Percentiles rank a stretch among this genome's conserved stretches.
phyloP scores from a whole-genome alignment of 805 yeast species.

The Myxozyma vanderwaltii region DNA sequence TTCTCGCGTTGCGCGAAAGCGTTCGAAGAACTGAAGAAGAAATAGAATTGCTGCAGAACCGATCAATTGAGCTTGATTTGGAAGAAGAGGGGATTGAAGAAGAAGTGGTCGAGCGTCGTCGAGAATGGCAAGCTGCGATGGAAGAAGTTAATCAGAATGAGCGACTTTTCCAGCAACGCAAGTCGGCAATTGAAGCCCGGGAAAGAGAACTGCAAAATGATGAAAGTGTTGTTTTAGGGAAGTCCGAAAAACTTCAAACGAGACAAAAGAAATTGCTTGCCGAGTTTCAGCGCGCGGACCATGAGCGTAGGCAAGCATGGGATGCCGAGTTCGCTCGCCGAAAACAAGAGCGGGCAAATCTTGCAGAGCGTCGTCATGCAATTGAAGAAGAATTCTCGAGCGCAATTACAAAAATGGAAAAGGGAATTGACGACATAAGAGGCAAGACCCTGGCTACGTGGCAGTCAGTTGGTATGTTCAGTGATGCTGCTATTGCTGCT shows the following conservation, averaged over 20 bases:
- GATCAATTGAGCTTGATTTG: constrained; percentile 17
- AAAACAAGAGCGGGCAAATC: constrained; percentile 34
- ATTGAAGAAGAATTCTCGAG: constrained; percentile 41
- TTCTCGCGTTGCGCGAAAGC: constrained; percentile 53
- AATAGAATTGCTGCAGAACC: constrained; percentile 23
- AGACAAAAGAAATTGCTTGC: constrained; percentile 35
- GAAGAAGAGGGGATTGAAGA: constrained; percentile 12
- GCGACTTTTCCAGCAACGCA: constrained; percentile 21
- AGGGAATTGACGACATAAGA: constrained; percentile 38
- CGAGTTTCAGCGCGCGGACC: constrained; percentile 39
- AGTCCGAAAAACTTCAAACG: constrained; percentile 38
- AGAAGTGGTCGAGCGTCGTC: constrained; percentile 13
- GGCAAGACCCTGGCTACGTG: constrained; percentile 31
- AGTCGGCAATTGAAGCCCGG: constrained; percentile 28
- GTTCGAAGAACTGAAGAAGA: constrained; percentile 47
- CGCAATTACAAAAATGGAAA: constrained; percentile 43
- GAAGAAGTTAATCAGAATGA: constrained; percentile 23
- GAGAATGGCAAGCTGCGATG: constrained; percentile 33
- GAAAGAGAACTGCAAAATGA: constrained; percentile 34
- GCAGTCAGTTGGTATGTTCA: constrained; percentile 21
- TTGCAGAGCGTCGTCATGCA: constrained; percentile 39
- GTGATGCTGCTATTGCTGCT: constrained; percentile 7
- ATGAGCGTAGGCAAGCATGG: constrained; percentile 35
- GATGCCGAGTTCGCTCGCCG: constrained; percentile 37
- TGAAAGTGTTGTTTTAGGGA: constrained; percentile 32